A percentile compares a stretch with the other conserved stretches of the same genome.
Evolutionary conservation across 2,329 filamentous ascomycete genomes (phyloP).

Genomic region (Monosporascus ibericus): DNA sequence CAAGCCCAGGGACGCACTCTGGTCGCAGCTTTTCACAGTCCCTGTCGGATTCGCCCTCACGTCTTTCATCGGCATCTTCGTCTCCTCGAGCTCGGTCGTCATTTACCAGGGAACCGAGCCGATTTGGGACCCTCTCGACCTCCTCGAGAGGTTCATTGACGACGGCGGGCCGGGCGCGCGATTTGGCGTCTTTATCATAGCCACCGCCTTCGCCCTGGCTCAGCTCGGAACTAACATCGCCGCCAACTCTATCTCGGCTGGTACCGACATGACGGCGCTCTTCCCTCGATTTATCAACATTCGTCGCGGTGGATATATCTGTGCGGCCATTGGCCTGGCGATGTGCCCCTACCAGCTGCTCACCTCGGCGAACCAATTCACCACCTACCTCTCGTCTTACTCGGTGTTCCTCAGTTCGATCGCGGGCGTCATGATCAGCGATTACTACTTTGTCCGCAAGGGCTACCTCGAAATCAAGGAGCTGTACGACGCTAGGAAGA

Average conservation of each 20-base stretch:
- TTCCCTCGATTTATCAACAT: conserved; percentile 78
- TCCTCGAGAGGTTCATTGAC: conserved; percentile 62
- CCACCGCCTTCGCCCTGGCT: conserved; percentile 65
- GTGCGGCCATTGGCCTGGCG: conserved; percentile 69
- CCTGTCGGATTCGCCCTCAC: conserved; percentile 69
- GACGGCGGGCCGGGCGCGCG: conserved; percentile 63
- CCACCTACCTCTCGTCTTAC: conserved; percentile 86
- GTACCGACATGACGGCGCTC: conserved; percentile 76
- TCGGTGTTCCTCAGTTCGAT: conserved; percentile 92
- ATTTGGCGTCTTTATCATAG: conserved; percentile 71
- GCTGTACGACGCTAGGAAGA: conserved; percentile 66
- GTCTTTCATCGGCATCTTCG: conserved; percentile 77
- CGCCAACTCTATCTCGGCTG: conserved; percentile 78
- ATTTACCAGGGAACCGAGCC: conserved; percentile 56
- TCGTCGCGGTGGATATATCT: conserved; percentile 80
- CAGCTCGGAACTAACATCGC: conserved; percentile 85
- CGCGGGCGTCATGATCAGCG: conserved; percentile 80
- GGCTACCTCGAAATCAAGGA: conserved; percentile 75
- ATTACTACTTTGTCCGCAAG: conserved; percentile 81
- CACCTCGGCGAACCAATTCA: conserved; percentile 72
- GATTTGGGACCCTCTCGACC: conserved; percentile 67
- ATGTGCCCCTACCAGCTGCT: conserved; percentile 87
- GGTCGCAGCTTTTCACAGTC: conserved; percentile 73
- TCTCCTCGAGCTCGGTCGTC: conserved; percentile 65
- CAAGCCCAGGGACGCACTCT: conserved; percentile 69